Percentiles rank a stretch among this genome's conserved stretches.
Conservation (phyloP, 2,329 filamentous ascomycete species). For the Alternaria burnsii region DNA sequence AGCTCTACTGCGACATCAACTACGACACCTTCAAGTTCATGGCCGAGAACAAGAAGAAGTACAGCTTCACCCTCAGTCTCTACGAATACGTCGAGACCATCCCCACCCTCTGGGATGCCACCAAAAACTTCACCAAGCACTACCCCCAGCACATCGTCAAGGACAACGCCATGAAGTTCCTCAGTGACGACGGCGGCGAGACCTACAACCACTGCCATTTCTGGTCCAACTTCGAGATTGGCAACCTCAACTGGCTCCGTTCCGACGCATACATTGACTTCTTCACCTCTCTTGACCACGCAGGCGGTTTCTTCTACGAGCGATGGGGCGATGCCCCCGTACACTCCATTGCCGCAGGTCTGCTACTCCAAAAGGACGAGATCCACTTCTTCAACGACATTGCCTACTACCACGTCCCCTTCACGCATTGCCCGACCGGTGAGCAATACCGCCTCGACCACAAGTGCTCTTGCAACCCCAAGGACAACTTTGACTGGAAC, state of each 20-base stretch:
- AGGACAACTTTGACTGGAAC: constrained; percentile 99
- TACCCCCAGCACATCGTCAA: constrained; percentile 87
- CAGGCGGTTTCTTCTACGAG: constrained; percentile 99
- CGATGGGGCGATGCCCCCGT: constrained; percentile 98
- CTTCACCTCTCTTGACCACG: constrained; percentile 85
- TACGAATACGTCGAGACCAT: constrained; percentile 98
- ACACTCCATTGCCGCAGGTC: constrained; percentile 91
- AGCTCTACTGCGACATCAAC: constrained; percentile 94
- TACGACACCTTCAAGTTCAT: constrained; percentile 98
- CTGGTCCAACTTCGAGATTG: constrained; percentile 99
- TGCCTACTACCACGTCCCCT: constrained; percentile 96
- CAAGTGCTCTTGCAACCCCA: constrained; percentile 93
- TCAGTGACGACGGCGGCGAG: constrained; percentile 90
- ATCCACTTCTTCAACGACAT: constrained; percentile 99
- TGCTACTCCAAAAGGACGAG: constrained; percentile 90
- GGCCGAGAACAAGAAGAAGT: constrained; percentile 96
- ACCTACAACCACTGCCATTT: constrained; percentile 98
- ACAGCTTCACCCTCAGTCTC: constrained; percentile 93
- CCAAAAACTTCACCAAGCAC: constrained; percentile 91
- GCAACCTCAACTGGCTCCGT: constrained; percentile 91
- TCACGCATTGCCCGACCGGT: constrained; percentile 94
- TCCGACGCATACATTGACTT: constrained; percentile 89
- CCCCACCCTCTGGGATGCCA: constrained; percentile 92
- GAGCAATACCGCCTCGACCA: constrained; percentile 84
- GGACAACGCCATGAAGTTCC: constrained; percentile 87